Base-by-base conservation (phyloP, 2,329 filamentous ascomycete species). In the Penicillium brasilianum region DNA sequence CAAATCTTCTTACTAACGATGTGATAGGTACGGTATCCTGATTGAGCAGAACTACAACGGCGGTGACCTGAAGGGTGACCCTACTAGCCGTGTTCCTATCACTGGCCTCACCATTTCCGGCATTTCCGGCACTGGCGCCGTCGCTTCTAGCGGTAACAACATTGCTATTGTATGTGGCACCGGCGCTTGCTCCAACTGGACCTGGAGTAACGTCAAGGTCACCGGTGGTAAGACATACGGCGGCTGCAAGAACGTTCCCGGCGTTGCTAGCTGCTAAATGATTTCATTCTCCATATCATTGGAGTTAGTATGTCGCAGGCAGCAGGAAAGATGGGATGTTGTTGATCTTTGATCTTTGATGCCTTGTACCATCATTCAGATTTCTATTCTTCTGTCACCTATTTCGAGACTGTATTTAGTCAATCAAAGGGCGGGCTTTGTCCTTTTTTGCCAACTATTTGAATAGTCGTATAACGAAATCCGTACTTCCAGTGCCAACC, bases 101-200 rank as follows among this genome's bases (percentile, higher is more conserved):
- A 68, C 67, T 0, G 75, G 72, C 39, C 62, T 81, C 30, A 77
- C 72, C 4, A 60, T 81, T 52, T 57, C 71, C 11, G 69, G 73
- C 55, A 70, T 80, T 58, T 72, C 69, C 8, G 78, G 77, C 37
- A 65, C 67, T 8, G 77, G 72, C 2, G 57, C 62, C 30, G 75
- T 70, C 37, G 71, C 68, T 37, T 78, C 73, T 1, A 73, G 72
- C 5, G 63, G 62, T 6, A 59, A 64, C 22, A 56, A 82, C 55
- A 72, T 85, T 65, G 83, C 83, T 68, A 83, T 87, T 58, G 79
- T 86, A 14, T 87, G 85, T 64, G 85, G 80, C 16, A 74, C 71
- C 41, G 83, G 81, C 32, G 77, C 77, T 58, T 85, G 83, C 74
- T 78, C 76, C 5, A 49, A 67, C 62, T 73, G 71, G 82, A 83